Evolutionary conservation across 495 filamentous ascomycete species (phyloP).

Genomic region (Neurospora sp.): DNA sequence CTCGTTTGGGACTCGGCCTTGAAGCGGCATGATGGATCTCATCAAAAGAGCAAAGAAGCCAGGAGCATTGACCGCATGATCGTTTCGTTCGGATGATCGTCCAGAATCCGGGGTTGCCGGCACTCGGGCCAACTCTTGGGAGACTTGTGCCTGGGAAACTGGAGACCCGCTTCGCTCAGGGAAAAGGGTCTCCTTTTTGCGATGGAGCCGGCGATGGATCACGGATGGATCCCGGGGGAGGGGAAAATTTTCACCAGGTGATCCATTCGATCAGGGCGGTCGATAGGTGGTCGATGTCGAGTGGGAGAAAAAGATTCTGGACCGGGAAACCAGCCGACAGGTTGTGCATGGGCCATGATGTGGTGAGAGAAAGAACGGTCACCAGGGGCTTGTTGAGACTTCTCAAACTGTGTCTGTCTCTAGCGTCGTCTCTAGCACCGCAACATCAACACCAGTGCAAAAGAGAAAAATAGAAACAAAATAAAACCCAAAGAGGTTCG

Average conservation of each 20-base stretch:
- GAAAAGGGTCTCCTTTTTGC: not conserved
- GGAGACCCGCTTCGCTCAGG: not conserved
- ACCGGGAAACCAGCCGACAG: not conserved
- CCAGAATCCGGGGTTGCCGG: not conserved
- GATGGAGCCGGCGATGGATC: not conserved
- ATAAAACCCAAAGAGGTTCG: not conserved
- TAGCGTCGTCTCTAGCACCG: not conserved
- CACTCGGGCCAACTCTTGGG: not conserved
- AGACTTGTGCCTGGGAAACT: not conserved
- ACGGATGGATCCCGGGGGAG: not conserved
- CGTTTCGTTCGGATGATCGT: not conserved
- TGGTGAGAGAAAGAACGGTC: not conserved
- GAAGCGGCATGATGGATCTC: not conserved
- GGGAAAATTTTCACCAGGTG: not conserved
- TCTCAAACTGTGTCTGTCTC: not conserved
- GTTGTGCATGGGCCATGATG: not conserved
- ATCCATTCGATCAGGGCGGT: not conserved
- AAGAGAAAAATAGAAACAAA: not conserved
- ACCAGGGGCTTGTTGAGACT: not conserved
- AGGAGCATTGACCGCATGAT: not conserved
- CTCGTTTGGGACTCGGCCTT: not conserved
- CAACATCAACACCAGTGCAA: not conserved
- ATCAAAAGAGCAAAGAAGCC: not conserved
- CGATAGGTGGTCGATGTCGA: not conserved
- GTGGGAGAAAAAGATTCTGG: not conserved